These are phyloP conservation scores for Collybia sordida DNA, from an alignment of 768 basidiomycete genomes.

Conservation along the genomic window DNA sequence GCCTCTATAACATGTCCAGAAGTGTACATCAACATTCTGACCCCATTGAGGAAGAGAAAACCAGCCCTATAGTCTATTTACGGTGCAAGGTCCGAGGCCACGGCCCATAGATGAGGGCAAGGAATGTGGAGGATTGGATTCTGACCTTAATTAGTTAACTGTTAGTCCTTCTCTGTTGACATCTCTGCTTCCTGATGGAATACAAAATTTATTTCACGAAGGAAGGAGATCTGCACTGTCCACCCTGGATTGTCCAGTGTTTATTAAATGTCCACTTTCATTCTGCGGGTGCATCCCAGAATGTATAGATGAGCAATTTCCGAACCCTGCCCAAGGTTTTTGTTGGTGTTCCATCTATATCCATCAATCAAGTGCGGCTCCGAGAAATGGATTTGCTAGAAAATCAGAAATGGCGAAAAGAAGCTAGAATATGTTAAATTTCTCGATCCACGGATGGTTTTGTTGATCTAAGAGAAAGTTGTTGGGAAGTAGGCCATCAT, in stretches of 20 bases:
- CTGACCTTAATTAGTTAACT: background rate
- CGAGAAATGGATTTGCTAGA: background rate
- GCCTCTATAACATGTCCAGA: too few relatives aligned
- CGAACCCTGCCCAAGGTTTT: background rate
- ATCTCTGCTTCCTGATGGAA: slow-evolving; percentile 7
- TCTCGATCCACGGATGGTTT: too few relatives aligned
- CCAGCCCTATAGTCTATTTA: slow-evolving; percentile 1
- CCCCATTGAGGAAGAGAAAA: slow-evolving; percentile 1
- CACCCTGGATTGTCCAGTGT: slow-evolving; percentile 3
- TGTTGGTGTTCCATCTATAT: background rate
- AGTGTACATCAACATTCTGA: too few relatives aligned
- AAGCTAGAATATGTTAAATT: too few relatives aligned
- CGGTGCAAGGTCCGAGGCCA: slow-evolving; percentile 5
- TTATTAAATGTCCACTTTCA: background rate
- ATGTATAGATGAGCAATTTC: slow-evolving; percentile 16
- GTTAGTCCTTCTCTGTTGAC: background rate
- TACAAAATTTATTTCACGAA: background rate
- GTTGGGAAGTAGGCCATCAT: too few relatives aligned
- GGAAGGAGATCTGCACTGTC: slow-evolving; percentile 12
- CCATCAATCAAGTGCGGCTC: background rate
- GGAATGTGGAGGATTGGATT: background rate
- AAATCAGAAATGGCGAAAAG: too few relatives aligned
- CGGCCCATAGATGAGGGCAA: background rate
- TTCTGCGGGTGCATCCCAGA: slow-evolving; percentile 12
- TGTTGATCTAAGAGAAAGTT: too few relatives aligned